Conservation (phyloP, 768 basidiomycete genomes). For the Mycena galopus region DNA sequence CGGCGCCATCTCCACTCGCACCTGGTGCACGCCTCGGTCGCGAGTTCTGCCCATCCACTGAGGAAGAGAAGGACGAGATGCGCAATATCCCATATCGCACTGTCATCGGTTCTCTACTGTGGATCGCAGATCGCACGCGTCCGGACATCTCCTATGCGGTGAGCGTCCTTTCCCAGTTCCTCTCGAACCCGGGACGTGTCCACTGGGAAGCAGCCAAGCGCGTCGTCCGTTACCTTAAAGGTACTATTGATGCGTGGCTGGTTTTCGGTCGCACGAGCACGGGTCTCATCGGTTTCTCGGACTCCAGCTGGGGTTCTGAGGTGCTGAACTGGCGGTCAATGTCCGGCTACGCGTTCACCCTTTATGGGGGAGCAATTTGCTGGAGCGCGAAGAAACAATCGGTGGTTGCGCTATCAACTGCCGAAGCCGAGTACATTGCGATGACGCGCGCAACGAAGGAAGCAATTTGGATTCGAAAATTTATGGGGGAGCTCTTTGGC, state of each 20-base stretch:
- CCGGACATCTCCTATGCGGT: slow-evolving; percentile 41
- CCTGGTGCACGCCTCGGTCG: slow-evolving; percentile 11
- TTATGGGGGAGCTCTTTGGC: too few species aligned
- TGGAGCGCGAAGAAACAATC: slow-evolving; percentile 40
- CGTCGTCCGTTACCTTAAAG: slow-evolving; percentile 51
- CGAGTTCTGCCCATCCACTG: slow-evolving; percentile 21
- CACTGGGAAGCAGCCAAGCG: slow-evolving; percentile 54
- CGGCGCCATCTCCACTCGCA: slow-evolving; percentile 18
- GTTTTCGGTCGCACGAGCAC: slow-evolving; percentile 31
- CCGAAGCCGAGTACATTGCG: too few species aligned
- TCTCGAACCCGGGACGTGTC: slow-evolving; percentile 39
- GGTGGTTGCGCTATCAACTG: too few species aligned
- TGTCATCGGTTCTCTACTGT: slow-evolving; percentile 42
- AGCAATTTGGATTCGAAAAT: too few species aligned
- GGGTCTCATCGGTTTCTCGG: slow-evolving; percentile 33
- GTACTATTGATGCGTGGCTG: too few species aligned
- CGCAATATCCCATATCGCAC: slow-evolving; percentile 44
- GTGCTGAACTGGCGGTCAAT: slow-evolving; percentile 25
- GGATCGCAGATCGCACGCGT: slow-evolving; percentile 43
- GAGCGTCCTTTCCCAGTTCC: slow-evolving; percentile 42
- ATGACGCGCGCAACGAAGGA: too few species aligned
- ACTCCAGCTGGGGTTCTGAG: slow-evolving; percentile 30
- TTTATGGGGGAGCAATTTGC: slow-evolving; percentile 45
- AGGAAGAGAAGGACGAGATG: slow-evolving; percentile 20
- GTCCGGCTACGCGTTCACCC: slow-evolving; percentile 49